Evolutionary conservation across 78 protist species (phyloP), one percentile per base, ranked within the genome.

Genomic region (Chrysochromulina parva): DNA sequence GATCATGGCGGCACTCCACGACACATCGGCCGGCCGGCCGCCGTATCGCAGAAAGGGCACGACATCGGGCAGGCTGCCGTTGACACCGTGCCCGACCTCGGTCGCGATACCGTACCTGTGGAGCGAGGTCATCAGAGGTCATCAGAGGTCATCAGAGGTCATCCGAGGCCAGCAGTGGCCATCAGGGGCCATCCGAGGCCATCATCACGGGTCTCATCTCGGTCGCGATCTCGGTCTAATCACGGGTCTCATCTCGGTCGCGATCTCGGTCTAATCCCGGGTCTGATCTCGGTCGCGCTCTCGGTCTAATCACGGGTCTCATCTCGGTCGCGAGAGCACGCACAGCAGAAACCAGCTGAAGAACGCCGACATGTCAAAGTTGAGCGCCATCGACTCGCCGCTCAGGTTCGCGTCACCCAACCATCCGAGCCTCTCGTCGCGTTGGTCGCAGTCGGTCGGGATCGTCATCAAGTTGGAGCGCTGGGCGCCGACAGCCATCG

Each of bases 351-450:
- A 7, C 19, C 16, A 71, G 22, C 4, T 26, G 47, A 50, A 22
- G 38, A 74, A 80, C 10, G 88, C 47, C 19, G 22, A 13, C 47
- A 85, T 9, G 59, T 88, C 94, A 81, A 54, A 93, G 86, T 93
- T 93, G 69, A 84, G 84, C 7, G 81, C 62, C 20, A 89, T 50
- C n/a, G 57, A 20, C 47, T 88, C 73, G 17, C 60, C 2, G 52
- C 69, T 22, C 69, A 93, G 84, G 7, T 3, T 2, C 17, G 81
- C 89, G 59, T 89, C 94, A 58, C 94, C 94, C 90, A 93, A 53
- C 94, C 94, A 93, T 1, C 94, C 94, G 17, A 93, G 73, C 4
- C 94, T 88, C 90, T 93, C 94, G 59, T 93, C 94, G 47, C 94
- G 80, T 50, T 93, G 94, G 59, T 58, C 88, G 66, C 94, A 93